Base-by-base conservation (phyloP, 208 protist species). In the Giardia duodenalis region DNA sequence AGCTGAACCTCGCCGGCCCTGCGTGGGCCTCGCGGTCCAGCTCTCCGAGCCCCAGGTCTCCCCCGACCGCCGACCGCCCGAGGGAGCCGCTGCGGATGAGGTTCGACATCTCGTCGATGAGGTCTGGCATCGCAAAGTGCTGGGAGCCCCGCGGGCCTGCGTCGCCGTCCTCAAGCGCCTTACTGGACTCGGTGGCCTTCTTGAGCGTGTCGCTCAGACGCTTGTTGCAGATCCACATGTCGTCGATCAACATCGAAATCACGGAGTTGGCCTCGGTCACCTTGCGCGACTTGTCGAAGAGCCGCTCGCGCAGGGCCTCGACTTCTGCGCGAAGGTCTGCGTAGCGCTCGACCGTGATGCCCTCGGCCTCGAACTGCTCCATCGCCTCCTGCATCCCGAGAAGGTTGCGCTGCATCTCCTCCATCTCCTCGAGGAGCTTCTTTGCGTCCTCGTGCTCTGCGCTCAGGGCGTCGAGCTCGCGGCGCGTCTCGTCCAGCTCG, bases 31-130 rank as follows among this genome's bases (percentile, higher is more conserved):
- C 57, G n/a, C n/a, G n/a, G n/a, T n/a, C n/a, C n/a, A n/a, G n/a
- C n/a, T n/a, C n/a, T 76, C 57, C 57, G 19, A 76, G 10, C 57
- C 57, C 57, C 10, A 76, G 57, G 30, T 76, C 57, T 30, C 57
- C 57, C 30, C 19, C 57, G 10, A 30, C 57, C 57, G 57, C 57
- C 10, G 57, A 76, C 30, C 57, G 57, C 19, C 57, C 57, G 30
- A 76, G 57, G 30, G 57, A 76, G 57, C 57, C 57, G 57, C 57
- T 76, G 19, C 57, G 10, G 57, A 76, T 76, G 19, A 76, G 30
- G 57, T 76, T 76, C 10, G 57, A 76, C 57, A 76, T 76, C 57
- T 76, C 57, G 30, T 76, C 57, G 57, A 76, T 76, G 57, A 76
- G 10, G 19, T 76, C 57, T 10, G 57, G 57, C 57, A 76, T 76